These are phyloP conservation scores for Clonostachys rhizophaga DNA, from an alignment of 2,329 filamentous ascomycete species.

Conservation along the genomic window DNA sequence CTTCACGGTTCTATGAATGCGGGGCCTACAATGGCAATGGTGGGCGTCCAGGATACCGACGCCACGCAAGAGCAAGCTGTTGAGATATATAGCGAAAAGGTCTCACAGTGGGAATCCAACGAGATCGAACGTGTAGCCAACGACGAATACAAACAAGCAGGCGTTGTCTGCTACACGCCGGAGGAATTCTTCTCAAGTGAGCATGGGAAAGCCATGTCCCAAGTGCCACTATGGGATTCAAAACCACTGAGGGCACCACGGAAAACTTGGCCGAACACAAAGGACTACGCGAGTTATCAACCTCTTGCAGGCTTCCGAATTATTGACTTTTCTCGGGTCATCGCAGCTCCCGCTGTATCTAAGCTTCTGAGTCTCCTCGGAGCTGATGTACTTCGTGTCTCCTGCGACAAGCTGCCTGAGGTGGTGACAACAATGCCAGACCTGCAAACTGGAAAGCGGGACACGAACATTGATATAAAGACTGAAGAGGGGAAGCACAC, in stretches of 20 bases:
- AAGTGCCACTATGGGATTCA: constrained; percentile 17
- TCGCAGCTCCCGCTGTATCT: constrained; percentile 38
- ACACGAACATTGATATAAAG: constrained; percentile 33
- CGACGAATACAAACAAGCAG: constrained; percentile 14
- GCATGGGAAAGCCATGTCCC: neutral
- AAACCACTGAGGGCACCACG: too few relatives aligned
- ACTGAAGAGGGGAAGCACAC: constrained; percentile 2
- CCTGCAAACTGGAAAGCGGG: constrained; percentile 46
- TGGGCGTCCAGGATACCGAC: too few relatives aligned
- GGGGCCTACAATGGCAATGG: too few relatives aligned
- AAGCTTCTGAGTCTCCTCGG: constrained; percentile 37
- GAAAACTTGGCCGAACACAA: constrained; percentile 24
- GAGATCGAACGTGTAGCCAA: too few relatives aligned
- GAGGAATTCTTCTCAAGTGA: neutral
- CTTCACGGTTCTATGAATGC: too few relatives aligned
- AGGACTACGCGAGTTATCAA: constrained; percentile 20
- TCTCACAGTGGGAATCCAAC: too few relatives aligned
- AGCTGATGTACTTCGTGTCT: constrained; percentile 39
- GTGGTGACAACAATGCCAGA: constrained; percentile 33
- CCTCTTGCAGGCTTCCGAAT: constrained; percentile 42
- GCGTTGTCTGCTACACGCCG: neutral
- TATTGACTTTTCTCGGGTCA: constrained; percentile 40
- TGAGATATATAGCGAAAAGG: too few relatives aligned
- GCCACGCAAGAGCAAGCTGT: too few relatives aligned
- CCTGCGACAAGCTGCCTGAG: constrained; percentile 29